Percentiles rank a stretch among this genome's conserved stretches.
Conservation (phyloP, 768 basidiomycete species). For the Podaxis carcinomalis region DNA sequence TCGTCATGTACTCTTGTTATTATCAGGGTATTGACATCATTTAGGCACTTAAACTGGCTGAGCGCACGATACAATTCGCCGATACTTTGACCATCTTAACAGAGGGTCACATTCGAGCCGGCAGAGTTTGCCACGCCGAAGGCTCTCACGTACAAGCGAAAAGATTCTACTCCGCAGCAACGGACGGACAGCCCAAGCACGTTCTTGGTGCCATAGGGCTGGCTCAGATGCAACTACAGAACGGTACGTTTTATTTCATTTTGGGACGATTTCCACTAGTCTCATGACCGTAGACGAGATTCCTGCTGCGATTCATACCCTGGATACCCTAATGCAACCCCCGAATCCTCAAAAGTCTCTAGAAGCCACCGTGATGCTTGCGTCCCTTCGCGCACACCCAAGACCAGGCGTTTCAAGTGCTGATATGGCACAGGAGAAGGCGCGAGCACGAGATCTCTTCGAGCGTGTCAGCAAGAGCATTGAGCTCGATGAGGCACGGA, state of each 20-base stretch:
- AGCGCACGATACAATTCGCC: slow-evolving; percentile 90
- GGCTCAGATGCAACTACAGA: slow-evolving; percentile 83
- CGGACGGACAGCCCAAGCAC: slow-evolving; percentile 68
- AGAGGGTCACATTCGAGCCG: slow-evolving; percentile 84
- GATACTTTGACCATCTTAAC: slow-evolving; percentile 82
- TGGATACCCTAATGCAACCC: slow-evolving; percentile 71
- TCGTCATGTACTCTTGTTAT: slow-evolving; percentile 1
- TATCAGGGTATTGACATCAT: not conserved
- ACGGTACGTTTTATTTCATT: slow-evolving; percentile 42
- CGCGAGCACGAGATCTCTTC: slow-evolving; percentile 76
- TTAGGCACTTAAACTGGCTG: slow-evolving; percentile 88
- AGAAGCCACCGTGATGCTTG: slow-evolving; percentile 87
- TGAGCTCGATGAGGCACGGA: slow-evolving; percentile 52
- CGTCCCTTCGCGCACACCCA: slow-evolving; percentile 79
- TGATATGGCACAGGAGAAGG: slow-evolving; percentile 68
- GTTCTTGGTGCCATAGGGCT: slow-evolving; percentile 78
- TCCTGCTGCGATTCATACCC: slow-evolving; percentile 79
- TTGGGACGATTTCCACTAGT: not conserved
- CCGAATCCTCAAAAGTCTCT: slow-evolving; percentile 62
- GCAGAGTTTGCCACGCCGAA: slow-evolving; percentile 73
- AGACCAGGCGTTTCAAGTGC: slow-evolving; percentile 74
- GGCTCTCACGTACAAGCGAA: slow-evolving; percentile 61
- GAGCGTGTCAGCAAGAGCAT: slow-evolving; percentile 70
- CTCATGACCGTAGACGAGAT: slow-evolving; percentile 57
- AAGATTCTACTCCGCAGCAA: slow-evolving; percentile 63